These are phyloP conservation scores for Tardiomyces depauwii DNA, from an alignment of 1,139 yeast species.

Conservation along the genomic window DNA sequence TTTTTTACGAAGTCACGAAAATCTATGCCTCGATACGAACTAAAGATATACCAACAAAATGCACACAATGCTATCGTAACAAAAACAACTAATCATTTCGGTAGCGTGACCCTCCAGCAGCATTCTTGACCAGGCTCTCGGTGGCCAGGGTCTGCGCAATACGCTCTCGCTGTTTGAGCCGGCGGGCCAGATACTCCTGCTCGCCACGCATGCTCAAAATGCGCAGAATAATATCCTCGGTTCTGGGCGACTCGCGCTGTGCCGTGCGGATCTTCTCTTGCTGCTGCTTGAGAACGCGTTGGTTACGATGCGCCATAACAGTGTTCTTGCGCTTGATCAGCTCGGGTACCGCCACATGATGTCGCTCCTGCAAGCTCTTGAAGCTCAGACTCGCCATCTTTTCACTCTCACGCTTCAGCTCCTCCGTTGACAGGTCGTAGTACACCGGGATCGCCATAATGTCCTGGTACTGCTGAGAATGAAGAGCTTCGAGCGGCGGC, in stretches of 20 bases:
- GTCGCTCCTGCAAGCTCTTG: slow-evolving; percentile 17
- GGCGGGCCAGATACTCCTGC: slow-evolving; percentile 36
- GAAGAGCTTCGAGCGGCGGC: slow-evolving; percentile 56
- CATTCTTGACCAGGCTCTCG: slow-evolving; percentile 31
- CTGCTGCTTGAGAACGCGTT: slow-evolving; percentile 45
- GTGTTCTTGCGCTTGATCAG: slow-evolving; percentile 56
- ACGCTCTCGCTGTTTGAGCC: slow-evolving; percentile 52
- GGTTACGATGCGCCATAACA: slow-evolving; percentile 63
- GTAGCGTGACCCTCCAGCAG: slow-evolving; percentile 7
- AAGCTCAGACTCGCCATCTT: slow-evolving; percentile 29
- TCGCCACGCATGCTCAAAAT: slow-evolving; percentile 39
- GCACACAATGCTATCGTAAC: slow-evolving; percentile 5
- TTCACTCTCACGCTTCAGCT: slow-evolving; percentile 49
- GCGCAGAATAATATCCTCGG: slow-evolving; percentile 60
- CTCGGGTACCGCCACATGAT: slow-evolving; percentile 34
- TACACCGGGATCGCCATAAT: slow-evolving; percentile 54
- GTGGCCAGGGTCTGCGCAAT: slow-evolving; percentile 55
- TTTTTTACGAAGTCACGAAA: not conserved
- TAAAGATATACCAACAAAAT: slow-evolving; percentile 1
- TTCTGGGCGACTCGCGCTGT: slow-evolving; percentile 43
- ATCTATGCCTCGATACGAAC: not conserved
- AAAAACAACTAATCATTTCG: too few species aligned
- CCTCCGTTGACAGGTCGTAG: slow-evolving; percentile 45
- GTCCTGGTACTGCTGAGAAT: slow-evolving; percentile 49
- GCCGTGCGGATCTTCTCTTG: slow-evolving; percentile 41